Conservation (phyloP, 1,284 basidiomycete genomes). For the Phlebopus sp. region DNA sequence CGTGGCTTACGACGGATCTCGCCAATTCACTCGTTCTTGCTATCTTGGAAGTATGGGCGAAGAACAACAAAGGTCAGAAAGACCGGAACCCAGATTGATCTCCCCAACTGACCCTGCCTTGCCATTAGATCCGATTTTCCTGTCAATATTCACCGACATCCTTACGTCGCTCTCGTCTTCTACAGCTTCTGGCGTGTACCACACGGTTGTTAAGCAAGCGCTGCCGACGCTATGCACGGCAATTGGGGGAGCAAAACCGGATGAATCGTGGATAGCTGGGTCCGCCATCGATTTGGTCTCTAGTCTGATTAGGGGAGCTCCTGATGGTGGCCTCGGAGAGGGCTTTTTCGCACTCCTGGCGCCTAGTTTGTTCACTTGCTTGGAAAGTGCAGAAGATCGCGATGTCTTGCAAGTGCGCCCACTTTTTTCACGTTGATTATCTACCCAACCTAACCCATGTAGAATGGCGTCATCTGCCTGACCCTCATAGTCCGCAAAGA, state of each 20-base stretch:
- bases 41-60: slow-evolving; percentile 77
- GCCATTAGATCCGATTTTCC: slow-evolving; percentile 78
- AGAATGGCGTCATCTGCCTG: slow-evolving; percentile 83
- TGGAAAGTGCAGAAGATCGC: slow-evolving; percentile 72
- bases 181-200: slow-evolving; percentile 57
- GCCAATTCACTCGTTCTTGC: slow-evolving; percentile 64
- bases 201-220: slow-evolving; percentile 68
- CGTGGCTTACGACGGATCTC: slow-evolving; percentile 65
- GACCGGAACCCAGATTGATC: neutral
- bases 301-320: slow-evolving; percentile 66
- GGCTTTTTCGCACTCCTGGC: slow-evolving; percentile 77
- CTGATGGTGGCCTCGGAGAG: slow-evolving; percentile 65
- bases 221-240: slow-evolving; percentile 70
- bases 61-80: slow-evolving; percentile 72
- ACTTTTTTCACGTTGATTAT: neutral
- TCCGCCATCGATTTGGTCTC: slow-evolving; percentile 82
- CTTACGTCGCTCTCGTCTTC: slow-evolving; percentile 69
- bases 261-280: slow-evolving; percentile 69
- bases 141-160: slow-evolving; percentile 84
- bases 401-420: slow-evolving; percentile 74
- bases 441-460: slow-evolving; percentile 7
- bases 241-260: slow-evolving; percentile 54
- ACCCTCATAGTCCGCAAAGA: slow-evolving; percentile 89
- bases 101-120: slow-evolving; percentile 1
- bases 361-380: slow-evolving; percentile 68